These are phyloP conservation scores for Populus hybrid DNA, from an alignment of 441 rosid genomes.

Conservation along the genomic window DNA sequence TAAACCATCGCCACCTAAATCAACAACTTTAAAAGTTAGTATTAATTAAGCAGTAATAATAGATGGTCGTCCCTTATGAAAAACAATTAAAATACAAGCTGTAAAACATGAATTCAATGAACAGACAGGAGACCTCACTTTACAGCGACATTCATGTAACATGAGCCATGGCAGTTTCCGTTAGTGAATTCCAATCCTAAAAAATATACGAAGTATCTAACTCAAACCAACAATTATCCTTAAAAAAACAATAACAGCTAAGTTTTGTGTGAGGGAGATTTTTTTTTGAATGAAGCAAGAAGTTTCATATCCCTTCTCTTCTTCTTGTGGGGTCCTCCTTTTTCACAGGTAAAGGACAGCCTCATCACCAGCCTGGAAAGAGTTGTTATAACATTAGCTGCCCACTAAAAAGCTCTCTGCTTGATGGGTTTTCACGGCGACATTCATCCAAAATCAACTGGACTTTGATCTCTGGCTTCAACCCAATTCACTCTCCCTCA, in stretches of 20 bases:
- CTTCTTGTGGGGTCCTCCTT: neutral
- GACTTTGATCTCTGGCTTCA: slow-evolving; percentile 18
- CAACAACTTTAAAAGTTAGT: no score
- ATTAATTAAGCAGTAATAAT: no score
- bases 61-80: no score
- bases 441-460: slow-evolving; percentile 25
- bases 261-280: neutral
- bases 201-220: slow-evolving; percentile 14
- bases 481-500: slow-evolving; percentile 2
- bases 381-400: slow-evolving; percentile 27
- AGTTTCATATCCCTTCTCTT: slow-evolving; percentile 19
- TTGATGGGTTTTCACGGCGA: slow-evolving; percentile 26
- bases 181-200: slow-evolving; percentile 5
- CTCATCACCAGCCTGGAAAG: slow-evolving; percentile 73
- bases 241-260: slow-evolving; percentile 17
- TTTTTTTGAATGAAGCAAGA: slow-evolving; percentile 1
- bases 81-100: no score
- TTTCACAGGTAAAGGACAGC: slow-evolving; percentile 39
- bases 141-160: slow-evolving; percentile 3
- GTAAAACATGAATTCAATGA: no score
- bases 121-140: neutral
- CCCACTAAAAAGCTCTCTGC: slow-evolving; percentile 30
- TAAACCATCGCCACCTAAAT: no score
- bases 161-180: slow-evolving; percentile 7
- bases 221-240: slow-evolving; percentile 4